Evolutionary conservation across 73 alveolate genomes (phyloP), one percentile per base, ranked within the genome.

Genomic region (Paramecium biaurelia): DNA sequence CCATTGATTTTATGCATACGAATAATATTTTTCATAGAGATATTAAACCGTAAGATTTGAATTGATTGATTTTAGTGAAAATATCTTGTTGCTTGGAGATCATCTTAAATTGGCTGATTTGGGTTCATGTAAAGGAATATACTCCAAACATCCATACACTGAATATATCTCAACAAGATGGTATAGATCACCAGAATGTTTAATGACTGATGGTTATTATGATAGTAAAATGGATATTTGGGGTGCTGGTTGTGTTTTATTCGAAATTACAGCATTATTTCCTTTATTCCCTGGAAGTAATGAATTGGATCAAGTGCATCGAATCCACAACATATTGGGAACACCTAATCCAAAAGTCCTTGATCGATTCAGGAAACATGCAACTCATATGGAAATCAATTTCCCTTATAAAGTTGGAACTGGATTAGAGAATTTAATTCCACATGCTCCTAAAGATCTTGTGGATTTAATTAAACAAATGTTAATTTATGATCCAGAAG

Each of bases 201-300:
- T 92, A 14, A 85, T 97, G 95, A 97, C 99, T 70, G 98, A 96
- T 92, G 99, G 99, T 32, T 96, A 95, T 85, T 97, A 97, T 93
- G 97, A 93, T 63, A 95, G 95, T 86, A 97, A 97, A 93, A 97
- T 97, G 99, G 99, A 97, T 92, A 92, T 97, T 72, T 97, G 99
- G 99, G 99, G 99, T 10, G 97, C 96, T 1, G 99, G 99, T 18
- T 97, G 99, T 92, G 99, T 97, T 28, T 70, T 96, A 41, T 97
- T 97, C 92, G 99, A 97, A 76, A 95, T 99, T 38, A 93, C 98
- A 45, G 97, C 99, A 59, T 96, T 99, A 70, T 93, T 59, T 93
- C 94, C 95, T 88, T 82, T 97, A 9, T 97, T 97, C 63, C 98
- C 99, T 23, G 99, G 99, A 20, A 96, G 95, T 41, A 95, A 97